phyloP scores from a whole-genome alignment of 2,329 filamentous ascomycete genomes.

The Ophiognomonia clavigignenti-juglandacearum region DNA sequence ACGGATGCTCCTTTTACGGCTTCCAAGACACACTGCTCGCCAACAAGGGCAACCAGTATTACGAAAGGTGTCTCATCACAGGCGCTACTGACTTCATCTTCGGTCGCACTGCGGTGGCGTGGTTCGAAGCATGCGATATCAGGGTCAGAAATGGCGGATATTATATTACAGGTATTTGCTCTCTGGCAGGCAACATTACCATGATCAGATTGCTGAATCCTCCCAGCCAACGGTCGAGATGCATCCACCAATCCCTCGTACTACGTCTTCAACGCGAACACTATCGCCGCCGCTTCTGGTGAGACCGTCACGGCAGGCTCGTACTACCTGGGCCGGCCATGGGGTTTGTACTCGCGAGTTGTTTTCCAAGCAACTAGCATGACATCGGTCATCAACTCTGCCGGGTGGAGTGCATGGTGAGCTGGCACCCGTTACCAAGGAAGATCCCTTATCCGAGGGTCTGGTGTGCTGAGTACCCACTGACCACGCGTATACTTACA shows the following conservation, averaged over 20 bases:
- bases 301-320: constrained; percentile 31
- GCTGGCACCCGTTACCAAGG: neutral
- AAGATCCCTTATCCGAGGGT: neutral
- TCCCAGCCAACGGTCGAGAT: constrained; percentile 35
- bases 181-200: neutral
- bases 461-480: neutral
- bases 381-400: constrained; percentile 49
- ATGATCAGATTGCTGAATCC: neutral
- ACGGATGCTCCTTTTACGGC: constrained; percentile 39
- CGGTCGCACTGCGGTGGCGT: constrained; percentile 34
- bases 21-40: constrained; percentile 47
- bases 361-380: constrained; percentile 45
- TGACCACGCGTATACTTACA: constrained; percentile 38
- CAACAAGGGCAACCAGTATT: constrained; percentile 41
- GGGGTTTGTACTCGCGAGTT: constrained; percentile 40
- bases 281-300: constrained; percentile 33
- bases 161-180: constrained; percentile 20
- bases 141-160: constrained; percentile 27
- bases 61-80: constrained; percentile 36
- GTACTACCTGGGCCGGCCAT: constrained; percentile 45
- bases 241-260: constrained; percentile 30
- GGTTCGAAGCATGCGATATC: constrained; percentile 39
- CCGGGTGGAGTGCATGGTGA: constrained; percentile 48
- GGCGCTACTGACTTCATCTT: constrained; percentile 48
- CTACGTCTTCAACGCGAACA: constrained; percentile 42